Percentiles rank a stretch among this genome's conserved stretches.
Evolutionary conservation across 371 early-diverging fungal genomes (phyloP).

Genomic region (Batkoa obscura): DNA sequence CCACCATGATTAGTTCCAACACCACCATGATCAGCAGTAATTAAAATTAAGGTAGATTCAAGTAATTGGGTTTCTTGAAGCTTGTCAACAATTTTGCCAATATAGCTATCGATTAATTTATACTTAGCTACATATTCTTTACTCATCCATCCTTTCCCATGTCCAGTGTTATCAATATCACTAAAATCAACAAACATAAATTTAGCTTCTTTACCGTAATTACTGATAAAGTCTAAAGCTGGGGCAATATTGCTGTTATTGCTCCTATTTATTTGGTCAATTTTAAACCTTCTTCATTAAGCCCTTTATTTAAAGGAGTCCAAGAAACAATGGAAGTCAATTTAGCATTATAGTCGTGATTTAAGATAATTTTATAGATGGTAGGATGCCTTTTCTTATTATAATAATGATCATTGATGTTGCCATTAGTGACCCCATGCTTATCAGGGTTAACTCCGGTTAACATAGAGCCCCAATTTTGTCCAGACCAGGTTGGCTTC

Average conservation of each 20-base stretch:
- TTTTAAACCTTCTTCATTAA: conserved; percentile 3
- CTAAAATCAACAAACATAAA: conserved; percentile 7
- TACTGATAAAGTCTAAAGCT: conserved; percentile 1
- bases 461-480: conserved; percentile 10
- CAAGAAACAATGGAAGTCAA: conserved; percentile 6
- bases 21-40: conserved; percentile 11
- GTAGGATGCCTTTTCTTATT: conserved; percentile 7
- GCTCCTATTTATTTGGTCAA: not conserved
- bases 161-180: conserved; percentile 8
- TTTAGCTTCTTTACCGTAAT: not conserved
- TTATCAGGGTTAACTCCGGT: conserved; percentile 7
- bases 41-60: conserved; percentile 5
- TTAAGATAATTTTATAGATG: conserved; percentile 6
- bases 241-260: not conserved
- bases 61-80: too few relatives aligned
- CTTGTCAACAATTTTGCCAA: conserved; percentile 2
- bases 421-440: conserved; percentile 7
- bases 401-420: not conserved
- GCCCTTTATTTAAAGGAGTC: conserved; percentile 8
- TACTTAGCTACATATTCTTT: conserved; percentile 2
- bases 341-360: not conserved
- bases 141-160: not conserved
- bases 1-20: conserved; percentile 6
- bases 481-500: conserved; percentile 6
- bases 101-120: not conserved